A percentile compares a stretch with the other conserved stretches of the same genome.
phyloP scores from a whole-genome alignment of 148 eudicot species.

The Rhododendron ferrugineum region DNA sequence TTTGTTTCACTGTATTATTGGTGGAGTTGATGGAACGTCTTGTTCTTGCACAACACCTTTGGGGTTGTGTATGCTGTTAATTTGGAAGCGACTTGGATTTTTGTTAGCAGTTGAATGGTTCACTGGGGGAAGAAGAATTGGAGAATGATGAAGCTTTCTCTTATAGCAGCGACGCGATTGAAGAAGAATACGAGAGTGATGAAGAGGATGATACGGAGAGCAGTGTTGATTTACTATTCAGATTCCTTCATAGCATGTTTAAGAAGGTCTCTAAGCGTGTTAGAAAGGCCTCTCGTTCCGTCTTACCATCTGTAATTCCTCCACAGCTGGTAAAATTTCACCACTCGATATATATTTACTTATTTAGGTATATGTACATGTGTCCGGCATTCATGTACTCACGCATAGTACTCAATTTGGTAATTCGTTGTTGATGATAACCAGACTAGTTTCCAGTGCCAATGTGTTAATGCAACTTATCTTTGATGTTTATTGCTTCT shows the following conservation, averaged over 20 bases:
- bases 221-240: constrained; percentile 22
- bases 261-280: constrained; percentile 20
- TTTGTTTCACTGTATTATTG: neutral
- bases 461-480: neutral
- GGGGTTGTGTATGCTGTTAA: neutral
- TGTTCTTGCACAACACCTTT: neutral
- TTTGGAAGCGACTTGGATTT: neutral
- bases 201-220: constrained; percentile 21
- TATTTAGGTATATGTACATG: neutral
- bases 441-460: neutral
- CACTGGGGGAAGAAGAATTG: constrained; percentile 7
- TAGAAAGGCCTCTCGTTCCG: constrained; percentile 23
- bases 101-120: constrained; percentile 3
- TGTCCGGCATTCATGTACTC: neutral
- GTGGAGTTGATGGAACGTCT: neutral
- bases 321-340: constrained; percentile 20
- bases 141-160: constrained; percentile 11
- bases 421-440: neutral
- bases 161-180: neutral
- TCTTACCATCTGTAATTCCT: constrained; percentile 17
- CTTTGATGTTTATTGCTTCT: neutral
- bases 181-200: constrained; percentile 11
- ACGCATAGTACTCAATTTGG: neutral
- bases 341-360: neutral
- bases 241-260: constrained; percentile 22